Evolutionary conservation across 352 stramenopile genomes (phyloP).

Genomic region (Phytophthora megakarya): DNA sequence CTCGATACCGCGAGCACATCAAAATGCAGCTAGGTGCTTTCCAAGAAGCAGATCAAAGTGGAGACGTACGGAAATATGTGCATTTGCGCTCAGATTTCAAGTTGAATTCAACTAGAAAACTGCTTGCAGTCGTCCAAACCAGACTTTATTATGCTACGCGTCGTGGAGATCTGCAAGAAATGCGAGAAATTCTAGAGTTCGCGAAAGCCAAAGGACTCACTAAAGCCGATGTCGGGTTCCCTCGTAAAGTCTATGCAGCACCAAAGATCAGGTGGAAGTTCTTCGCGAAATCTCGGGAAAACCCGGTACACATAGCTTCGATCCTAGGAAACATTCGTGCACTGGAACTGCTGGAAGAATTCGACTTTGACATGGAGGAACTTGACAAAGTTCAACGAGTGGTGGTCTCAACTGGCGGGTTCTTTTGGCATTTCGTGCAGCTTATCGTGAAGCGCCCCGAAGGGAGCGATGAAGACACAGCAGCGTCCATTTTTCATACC

Average conservation of each 20-base stretch:
- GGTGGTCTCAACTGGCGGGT: conserved; percentile 62
- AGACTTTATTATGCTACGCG: conserved; percentile 66
- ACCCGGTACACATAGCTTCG: conserved; percentile 70
- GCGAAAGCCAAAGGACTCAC: conserved; percentile 35
- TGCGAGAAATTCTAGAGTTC: conserved; percentile 53
- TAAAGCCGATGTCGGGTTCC: conserved; percentile 49
- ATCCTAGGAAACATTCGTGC: conserved; percentile 61
- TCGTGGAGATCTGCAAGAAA: conserved; percentile 54
- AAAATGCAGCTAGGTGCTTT: conserved; percentile 83
- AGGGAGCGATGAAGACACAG: conserved; percentile 21
- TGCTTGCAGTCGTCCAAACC: conserved; percentile 52
- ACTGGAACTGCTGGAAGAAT: conserved; percentile 52
- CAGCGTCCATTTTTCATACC: conserved; percentile 60
- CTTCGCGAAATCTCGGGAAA: conserved; percentile 63
- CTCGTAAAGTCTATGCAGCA: conserved; percentile 45
- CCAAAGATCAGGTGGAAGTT: conserved; percentile 50
- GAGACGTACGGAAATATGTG: conserved; percentile 49
- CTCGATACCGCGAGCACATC: conserved; percentile 74
- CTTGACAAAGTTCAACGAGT: conserved; percentile 74
- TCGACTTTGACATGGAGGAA: conserved; percentile 52
- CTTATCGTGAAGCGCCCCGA: conserved; percentile 46
- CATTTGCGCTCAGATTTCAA: conserved; percentile 19
- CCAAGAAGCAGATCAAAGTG: conserved; percentile 63
- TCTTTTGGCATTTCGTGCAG: conserved; percentile 71
- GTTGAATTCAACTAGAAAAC: conserved; percentile 41